Conservation (phyloP, 306 rosid species). For the Ceratonia siliqua region DNA sequence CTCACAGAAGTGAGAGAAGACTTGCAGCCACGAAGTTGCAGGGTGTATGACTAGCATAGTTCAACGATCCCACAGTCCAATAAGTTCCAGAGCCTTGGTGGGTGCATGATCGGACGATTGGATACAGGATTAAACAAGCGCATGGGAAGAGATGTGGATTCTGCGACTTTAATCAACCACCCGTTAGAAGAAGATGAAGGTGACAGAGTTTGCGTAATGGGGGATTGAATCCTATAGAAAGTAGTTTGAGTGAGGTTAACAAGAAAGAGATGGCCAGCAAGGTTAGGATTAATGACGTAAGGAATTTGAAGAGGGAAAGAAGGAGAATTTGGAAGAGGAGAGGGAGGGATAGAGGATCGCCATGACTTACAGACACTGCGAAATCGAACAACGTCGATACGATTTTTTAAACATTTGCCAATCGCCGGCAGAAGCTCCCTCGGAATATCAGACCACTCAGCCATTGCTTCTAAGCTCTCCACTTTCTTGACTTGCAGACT, state of each 20-base stretch:
- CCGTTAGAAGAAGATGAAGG: conserved; percentile 29
- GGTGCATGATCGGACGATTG: conserved; percentile 9
- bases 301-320: conserved; percentile 44
- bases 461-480: no score
- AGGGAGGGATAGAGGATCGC: conserved; percentile 47
- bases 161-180: conserved; percentile 47
- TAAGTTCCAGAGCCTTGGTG: conserved; percentile 31
- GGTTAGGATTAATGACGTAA: neutral
- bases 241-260: conserved; percentile 34
- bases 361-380: conserved; percentile 52
- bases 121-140: conserved; percentile 45
- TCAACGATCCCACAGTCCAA: conserved; percentile 38
- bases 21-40: no score
- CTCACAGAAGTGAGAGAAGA: no score
- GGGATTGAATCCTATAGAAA: conserved; percentile 40
- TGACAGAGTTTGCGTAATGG: neutral
- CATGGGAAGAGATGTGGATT: conserved; percentile 18
- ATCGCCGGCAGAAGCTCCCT: conserved; percentile 50
- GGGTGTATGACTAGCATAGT: no score
- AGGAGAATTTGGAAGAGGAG: conserved; percentile 28
- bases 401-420: conserved; percentile 41
- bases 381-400: conserved; percentile 51
- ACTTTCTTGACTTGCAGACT: no score
- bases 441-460: conserved; percentile 56
- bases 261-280: no score